phyloP scores from a whole-genome alignment of 495 filamentous ascomycete species.

The Penicillium cataractarum region DNA sequence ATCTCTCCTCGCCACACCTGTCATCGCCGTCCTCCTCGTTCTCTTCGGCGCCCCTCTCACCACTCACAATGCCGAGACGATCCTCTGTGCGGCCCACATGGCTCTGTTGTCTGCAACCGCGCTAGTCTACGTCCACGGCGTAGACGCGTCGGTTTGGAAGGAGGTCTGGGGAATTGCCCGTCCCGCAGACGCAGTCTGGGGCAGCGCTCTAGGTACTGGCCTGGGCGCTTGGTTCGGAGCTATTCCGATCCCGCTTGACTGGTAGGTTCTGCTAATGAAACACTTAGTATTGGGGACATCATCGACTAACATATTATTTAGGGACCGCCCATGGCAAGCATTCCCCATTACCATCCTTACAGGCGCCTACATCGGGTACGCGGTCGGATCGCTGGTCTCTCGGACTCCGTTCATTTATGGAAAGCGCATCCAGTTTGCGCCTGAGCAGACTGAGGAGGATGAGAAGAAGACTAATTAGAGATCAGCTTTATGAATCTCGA shows the following conservation, averaged over 20 bases:
- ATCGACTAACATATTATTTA: constrained; percentile 29
- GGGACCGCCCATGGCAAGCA: constrained; percentile 94
- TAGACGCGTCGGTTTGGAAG: constrained; percentile 71
- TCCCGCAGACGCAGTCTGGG: constrained; percentile 47
- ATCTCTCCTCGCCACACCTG: constrained; percentile 64
- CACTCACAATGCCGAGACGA: constrained; percentile 76
- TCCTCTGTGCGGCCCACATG: constrained; percentile 79
- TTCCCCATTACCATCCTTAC: constrained; percentile 90
- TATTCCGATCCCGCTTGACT: constrained; percentile 94
- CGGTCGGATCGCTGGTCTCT: constrained; percentile 62
- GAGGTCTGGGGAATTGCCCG: constrained; percentile 61
- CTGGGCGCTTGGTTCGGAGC: constrained; percentile 66
- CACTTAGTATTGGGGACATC: not conserved
- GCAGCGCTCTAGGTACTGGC: constrained; percentile 47
- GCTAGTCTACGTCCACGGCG: constrained; percentile 82
- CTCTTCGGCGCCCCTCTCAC: constrained; percentile 91
- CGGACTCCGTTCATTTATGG: constrained; percentile 60
- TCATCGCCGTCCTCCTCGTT: constrained; percentile 67
- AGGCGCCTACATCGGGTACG: constrained; percentile 71
- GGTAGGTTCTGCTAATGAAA: constrained; percentile 55
- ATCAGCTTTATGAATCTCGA: not conserved
- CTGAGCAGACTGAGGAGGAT: constrained; percentile 24
- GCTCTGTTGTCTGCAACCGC: constrained; percentile 74
- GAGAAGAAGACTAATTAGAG: constrained; percentile 38
- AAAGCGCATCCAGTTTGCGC: constrained; percentile 62